A percentile compares a stretch with the other conserved stretches of the same genome.
Evolutionary conservation across 306 rosid genomes (phyloP).

Genomic region (Pyrus pyrifolia): DNA sequence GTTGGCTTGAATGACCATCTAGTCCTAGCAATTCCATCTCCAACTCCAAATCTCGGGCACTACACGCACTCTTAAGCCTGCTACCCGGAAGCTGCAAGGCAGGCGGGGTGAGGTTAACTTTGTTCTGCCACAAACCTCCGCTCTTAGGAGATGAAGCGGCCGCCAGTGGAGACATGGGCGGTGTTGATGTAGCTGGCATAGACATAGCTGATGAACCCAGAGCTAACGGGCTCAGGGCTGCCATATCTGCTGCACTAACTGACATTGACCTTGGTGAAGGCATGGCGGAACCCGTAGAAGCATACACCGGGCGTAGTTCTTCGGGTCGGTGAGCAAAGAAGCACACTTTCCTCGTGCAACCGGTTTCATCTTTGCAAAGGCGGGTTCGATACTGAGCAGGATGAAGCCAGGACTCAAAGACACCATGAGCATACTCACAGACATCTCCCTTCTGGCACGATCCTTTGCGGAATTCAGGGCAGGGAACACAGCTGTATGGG

Average conservation of each 20-base stretch:
- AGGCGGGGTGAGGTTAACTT: constrained; percentile 72
- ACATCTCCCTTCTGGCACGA: constrained; percentile 81
- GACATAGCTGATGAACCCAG: constrained; percentile 72
- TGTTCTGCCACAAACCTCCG: constrained; percentile 92
- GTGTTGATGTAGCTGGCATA: constrained; percentile 69
- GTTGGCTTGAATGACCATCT: constrained; percentile 44
- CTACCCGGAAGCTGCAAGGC: constrained; percentile 87
- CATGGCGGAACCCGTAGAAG: constrained; percentile 95
- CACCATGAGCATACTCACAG: constrained; percentile 97
- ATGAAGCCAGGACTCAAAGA: constrained; percentile 98
- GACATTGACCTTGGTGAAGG: constrained; percentile 83
- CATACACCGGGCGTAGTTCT: constrained; percentile 87
- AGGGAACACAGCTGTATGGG: constrained; percentile 97
- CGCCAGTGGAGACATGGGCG: constrained; percentile 88
- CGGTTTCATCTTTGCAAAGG: constrained; percentile 96
- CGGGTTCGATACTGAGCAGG: constrained; percentile 97
- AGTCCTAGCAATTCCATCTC: constrained; percentile 79
- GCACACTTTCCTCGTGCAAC: constrained; percentile 85
- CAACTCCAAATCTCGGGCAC: constrained; percentile 78
- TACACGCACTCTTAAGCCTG: constrained; percentile 65
- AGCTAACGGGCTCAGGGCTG: constrained; percentile 68
- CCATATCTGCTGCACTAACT: constrained; percentile 46
- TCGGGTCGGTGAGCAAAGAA: constrained; percentile 94
- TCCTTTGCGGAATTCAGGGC: constrained; percentile 96
- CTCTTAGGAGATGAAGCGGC: constrained; percentile 76